Percentiles rank a stretch among this genome's conserved stretches.
Evolutionary conservation across 352 stramenopile genomes (phyloP).

Genomic region (Phytophthora capsici): DNA sequence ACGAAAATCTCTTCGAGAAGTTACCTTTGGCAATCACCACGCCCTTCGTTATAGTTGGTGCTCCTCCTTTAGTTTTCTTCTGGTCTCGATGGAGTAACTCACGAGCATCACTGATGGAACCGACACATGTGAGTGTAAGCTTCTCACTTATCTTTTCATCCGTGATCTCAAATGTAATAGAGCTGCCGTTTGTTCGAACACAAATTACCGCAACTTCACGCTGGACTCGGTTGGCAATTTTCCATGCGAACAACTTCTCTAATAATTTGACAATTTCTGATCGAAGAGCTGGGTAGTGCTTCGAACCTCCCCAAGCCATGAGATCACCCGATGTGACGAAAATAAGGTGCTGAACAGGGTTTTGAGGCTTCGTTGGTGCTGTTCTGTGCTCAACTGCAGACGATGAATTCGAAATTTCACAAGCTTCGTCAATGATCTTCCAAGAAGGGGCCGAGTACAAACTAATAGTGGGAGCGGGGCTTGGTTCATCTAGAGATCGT

Average conservation of each 20-base stretch:
- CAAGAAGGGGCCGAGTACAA: conserved; percentile 65
- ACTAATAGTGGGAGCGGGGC: conserved; percentile 18
- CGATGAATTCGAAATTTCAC: conserved; percentile 22
- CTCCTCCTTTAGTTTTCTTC: conserved; percentile 26
- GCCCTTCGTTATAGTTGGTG: not conserved
- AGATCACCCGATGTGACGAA: conserved; percentile 61
- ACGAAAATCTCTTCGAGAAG: conserved; percentile 82
- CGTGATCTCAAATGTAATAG: conserved; percentile 55
- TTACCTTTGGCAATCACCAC: conserved; percentile 47
- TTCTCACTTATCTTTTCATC: conserved; percentile 71
- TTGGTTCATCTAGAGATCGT: conserved; percentile 16
- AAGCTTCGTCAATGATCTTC: conserved; percentile 66
- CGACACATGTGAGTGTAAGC: conserved; percentile 52
- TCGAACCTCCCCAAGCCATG: conserved; percentile 43
- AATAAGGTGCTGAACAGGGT: conserved; percentile 59
- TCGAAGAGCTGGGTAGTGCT: conserved; percentile 44
- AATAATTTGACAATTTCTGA: conserved; percentile 57
- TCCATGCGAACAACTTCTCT: conserved; percentile 78
- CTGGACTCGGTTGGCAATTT: conserved; percentile 38
- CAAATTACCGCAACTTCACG: conserved; percentile 57
- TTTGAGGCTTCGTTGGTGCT: conserved; percentile 21
- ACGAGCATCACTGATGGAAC: conserved; percentile 58
- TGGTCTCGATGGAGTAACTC: conserved; percentile 29
- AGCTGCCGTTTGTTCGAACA: conserved; percentile 36
- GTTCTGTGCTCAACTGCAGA: conserved; percentile 1